A percentile compares a stretch with the other conserved stretches of the same genome.
phyloP scores from a whole-genome alignment of 345 rosid species.

The Eucalyptus decipiens region DNA sequence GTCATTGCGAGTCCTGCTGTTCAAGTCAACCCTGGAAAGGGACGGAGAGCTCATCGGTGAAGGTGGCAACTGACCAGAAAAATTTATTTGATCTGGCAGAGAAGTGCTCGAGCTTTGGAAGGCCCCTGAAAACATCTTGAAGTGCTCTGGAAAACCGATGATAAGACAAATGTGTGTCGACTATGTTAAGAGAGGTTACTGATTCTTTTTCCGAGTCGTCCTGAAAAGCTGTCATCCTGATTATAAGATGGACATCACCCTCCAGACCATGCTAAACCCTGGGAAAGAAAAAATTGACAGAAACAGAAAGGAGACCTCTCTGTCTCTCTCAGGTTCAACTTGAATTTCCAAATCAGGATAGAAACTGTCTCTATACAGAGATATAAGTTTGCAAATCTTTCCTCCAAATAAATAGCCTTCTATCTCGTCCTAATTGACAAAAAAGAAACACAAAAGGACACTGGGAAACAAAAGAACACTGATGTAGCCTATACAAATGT shows the following conservation, averaged over 20 bases:
- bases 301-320: background rate
- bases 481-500: background rate
- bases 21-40: background rate
- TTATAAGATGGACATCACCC: background rate
- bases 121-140: constrained; percentile 12
- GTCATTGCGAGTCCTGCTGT: background rate
- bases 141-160: constrained; percentile 1
- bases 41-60: constrained; percentile 9
- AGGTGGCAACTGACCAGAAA: constrained; percentile 5
- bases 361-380: constrained; percentile 7
- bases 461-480: background rate
- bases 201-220: background rate
- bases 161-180: constrained; percentile 6
- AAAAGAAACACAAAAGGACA: background rate
- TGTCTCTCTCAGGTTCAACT: background rate
- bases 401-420: background rate
- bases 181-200: constrained; percentile 5
- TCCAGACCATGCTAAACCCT: background rate
- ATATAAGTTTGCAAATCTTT: background rate
- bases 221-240: constrained; percentile 5
- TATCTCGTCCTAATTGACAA: background rate
- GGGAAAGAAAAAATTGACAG: background rate
- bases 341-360: background rate
- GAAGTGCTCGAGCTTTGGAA: constrained; percentile 7
- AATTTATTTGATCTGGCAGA: constrained; percentile 1